phyloP scores from a whole-genome alignment of 1,284 basidiomycete species.

The Phlebopus sp. region DNA sequence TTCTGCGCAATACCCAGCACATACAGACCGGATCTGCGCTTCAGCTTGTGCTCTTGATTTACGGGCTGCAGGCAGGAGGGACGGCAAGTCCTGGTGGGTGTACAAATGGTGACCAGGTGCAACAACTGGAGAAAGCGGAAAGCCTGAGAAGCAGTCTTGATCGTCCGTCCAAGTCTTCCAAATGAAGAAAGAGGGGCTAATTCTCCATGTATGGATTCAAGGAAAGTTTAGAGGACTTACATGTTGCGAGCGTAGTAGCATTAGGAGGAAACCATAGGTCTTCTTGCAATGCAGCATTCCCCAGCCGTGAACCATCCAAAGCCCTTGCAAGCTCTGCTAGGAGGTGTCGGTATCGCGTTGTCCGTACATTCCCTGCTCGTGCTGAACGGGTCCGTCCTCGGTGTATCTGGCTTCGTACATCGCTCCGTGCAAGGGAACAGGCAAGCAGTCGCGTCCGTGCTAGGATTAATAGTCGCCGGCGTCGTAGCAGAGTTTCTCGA shows the following conservation, averaged over 20 bases:
- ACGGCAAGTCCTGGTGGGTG: too few species aligned
- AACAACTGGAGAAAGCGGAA: too few species aligned
- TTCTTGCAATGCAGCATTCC: not conserved
- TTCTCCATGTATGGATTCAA: not conserved
- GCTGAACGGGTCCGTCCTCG: slow-evolving; percentile 59
- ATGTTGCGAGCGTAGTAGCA: too few species aligned
- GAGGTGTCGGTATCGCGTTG: slow-evolving; percentile 55
- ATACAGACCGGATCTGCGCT: too few species aligned
- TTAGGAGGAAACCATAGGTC: too few species aligned
- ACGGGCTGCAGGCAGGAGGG: not conserved
- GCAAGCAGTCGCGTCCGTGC: slow-evolving; percentile 39
- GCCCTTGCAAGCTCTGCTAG: slow-evolving; percentile 59
- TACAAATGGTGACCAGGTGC: too few species aligned
- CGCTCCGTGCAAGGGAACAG: slow-evolving; percentile 46
- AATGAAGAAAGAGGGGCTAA: not conserved
- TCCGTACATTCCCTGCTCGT: slow-evolving; percentile 53
- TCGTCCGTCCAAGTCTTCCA: too few species aligned
- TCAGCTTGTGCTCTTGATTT: not conserved
- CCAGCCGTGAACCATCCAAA: slow-evolving; percentile 31
- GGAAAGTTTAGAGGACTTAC: not conserved
- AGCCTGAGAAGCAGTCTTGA: too few species aligned
- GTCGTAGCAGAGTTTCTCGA: slow-evolving; percentile 36
- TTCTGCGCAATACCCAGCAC: not conserved
- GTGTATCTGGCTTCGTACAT: slow-evolving; percentile 64
- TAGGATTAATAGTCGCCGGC: slow-evolving; percentile 47